phyloP scores from a whole-genome alignment of 768 basidiomycete species.

The Boletus pseudopeckii region DNA sequence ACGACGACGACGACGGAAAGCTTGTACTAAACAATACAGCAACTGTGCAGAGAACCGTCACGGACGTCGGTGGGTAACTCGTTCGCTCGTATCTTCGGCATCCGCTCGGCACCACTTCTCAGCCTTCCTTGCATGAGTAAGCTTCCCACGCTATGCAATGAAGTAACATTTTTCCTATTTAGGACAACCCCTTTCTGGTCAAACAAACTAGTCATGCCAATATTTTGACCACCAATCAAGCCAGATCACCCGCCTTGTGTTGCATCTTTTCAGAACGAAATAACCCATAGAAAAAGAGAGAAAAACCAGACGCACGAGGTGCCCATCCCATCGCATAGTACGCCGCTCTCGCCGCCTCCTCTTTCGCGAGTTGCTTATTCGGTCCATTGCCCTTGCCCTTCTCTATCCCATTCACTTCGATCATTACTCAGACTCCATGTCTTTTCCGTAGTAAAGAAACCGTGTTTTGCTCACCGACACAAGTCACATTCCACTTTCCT shows the following conservation, averaged over 20 bases:
- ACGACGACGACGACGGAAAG: constrained; percentile 1
- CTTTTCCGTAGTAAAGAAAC: neutral
- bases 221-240: too few species aligned
- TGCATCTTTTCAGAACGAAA: neutral
- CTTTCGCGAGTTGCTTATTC: constrained; percentile 75
- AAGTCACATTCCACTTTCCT: constrained; percentile 62
- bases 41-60: constrained; percentile 18
- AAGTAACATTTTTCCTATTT: constrained; percentile 20
- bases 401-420: constrained; percentile 62
- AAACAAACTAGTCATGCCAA: neutral
- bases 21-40: neutral
- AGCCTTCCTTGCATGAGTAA: constrained; percentile 20
- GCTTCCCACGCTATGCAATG: constrained; percentile 21
- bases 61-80: constrained; percentile 13
- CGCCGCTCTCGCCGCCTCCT: constrained; percentile 70
- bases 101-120: constrained; percentile 16
- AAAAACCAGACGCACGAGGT: constrained; percentile 30
- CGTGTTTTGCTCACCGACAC: constrained; percentile 53
- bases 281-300: neutral
- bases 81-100: constrained; percentile 27
- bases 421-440: constrained; percentile 1
- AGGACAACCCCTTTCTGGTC: constrained; percentile 7
- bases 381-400: constrained; percentile 64
- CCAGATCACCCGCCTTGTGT: constrained; percentile 19
- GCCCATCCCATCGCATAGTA: constrained; percentile 78